Base-by-base conservation (phyloP, 2,329 filamentous ascomycete genomes). In the Trichophyton mentagrophytes region DNA sequence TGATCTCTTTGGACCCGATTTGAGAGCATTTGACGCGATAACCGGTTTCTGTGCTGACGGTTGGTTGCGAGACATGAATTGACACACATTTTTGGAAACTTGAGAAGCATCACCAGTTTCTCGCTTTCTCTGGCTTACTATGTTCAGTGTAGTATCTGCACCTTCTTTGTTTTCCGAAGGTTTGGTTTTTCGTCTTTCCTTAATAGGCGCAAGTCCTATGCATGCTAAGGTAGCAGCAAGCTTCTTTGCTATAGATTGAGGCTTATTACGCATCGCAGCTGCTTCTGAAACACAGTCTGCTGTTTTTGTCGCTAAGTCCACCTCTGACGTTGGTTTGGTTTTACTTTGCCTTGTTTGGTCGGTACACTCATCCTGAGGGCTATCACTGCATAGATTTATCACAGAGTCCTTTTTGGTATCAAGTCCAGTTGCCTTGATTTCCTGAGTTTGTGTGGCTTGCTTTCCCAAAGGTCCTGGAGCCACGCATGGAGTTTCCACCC, bases 51-150 rank as follows among this genome's bases (percentile, higher is more conserved):
- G 13, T 11, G 36, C 33, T 20, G 22, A 27, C 59, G 13, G n/a
- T 9, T 49, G 36, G 6, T 59, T 59, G 25, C 59, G 60, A 25
- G 62, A 61, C n/a, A 65, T 66, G 36, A 66, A 66, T 13, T 61
- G 25, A 17, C 62, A 63, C 36, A 66, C 63, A 27, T 65, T 63
- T 44, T 61, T 57, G 2, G 64, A 64, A 44, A 66, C 55, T 27
- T 64, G 58, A n/a, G 61, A 62, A 33, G 40, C 9, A n/a, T 58
- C 20, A 17, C 17, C 49, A 20, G 7, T 17, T 57, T 22, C 25
- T 20, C 8, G n/a, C 22, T 36, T 51, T 57, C 13, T 27, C 49
- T 27, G 15, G 1, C 8, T 20, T 22, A 20, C 8, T 15, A 11
- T 5, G 20, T 15, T 27, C 2, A 13, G 25, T 15, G 17, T 11